phyloP scores from a whole-genome alignment of 2,329 filamentous ascomycete genomes.

The Cyphellophora attinorum region DNA sequence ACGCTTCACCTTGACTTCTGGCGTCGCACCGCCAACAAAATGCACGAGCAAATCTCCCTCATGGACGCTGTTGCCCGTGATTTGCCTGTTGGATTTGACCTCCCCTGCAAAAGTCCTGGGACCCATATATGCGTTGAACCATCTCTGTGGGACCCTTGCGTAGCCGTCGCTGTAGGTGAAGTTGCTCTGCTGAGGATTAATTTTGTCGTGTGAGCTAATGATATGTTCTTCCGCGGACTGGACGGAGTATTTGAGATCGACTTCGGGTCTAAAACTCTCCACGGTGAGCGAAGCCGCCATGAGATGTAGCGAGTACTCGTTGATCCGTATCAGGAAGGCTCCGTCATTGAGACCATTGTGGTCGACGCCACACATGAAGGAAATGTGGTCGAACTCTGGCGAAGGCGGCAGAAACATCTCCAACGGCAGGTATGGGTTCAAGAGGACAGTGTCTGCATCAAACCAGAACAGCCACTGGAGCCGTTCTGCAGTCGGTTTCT shows the following conservation, averaged over 20 bases:
- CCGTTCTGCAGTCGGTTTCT: background rate
- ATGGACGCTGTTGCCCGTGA: constrained; percentile 2
- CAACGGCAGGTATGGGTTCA: constrained; percentile 25
- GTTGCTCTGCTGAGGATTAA: background rate
- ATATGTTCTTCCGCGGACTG: background rate
- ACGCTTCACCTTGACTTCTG: no score
- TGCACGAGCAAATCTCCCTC: constrained; percentile 23
- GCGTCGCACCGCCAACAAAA: constrained; percentile 23
- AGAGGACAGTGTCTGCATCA: constrained; percentile 24
- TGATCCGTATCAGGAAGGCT: constrained; percentile 26
- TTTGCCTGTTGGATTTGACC: background rate
- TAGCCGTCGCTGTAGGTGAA: background rate
- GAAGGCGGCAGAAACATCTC: constrained; percentile 28
- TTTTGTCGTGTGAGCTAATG: no score
- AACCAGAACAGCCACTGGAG: constrained; percentile 16
- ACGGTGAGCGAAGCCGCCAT: constrained; percentile 22
- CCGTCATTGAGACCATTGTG: constrained; percentile 26
- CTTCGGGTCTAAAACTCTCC: constrained; percentile 15
- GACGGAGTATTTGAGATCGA: constrained; percentile 4
- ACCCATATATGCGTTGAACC: constrained; percentile 14
- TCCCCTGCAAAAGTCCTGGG: background rate
- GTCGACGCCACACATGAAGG: constrained; percentile 23
- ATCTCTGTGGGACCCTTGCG: constrained; percentile 6
- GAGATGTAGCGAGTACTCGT: constrained; percentile 24
- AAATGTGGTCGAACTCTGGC: constrained; percentile 18